Conservation (phyloP, 345 rosid genomes). For the Draba incana region DNA sequence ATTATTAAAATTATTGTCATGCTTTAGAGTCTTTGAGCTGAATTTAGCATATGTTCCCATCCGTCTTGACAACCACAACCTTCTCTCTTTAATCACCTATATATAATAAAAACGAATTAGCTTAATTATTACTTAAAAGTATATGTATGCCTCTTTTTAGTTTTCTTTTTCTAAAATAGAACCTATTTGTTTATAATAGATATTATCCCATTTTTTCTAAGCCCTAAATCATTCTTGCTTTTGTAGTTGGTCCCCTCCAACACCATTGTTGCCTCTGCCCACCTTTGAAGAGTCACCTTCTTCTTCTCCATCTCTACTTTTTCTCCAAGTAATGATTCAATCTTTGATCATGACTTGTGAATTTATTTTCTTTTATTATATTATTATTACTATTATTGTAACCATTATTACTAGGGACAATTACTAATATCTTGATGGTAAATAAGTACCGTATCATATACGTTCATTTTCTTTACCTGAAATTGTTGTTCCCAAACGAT, state of each 20-base stretch:
- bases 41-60: slow-evolving; percentile 51
- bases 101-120: slow-evolving; percentile 14
- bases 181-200: slow-evolving; percentile 3
- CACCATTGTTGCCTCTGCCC: slow-evolving; percentile 43
- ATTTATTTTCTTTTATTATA: background rate
- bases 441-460: slow-evolving; percentile 26
- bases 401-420: background rate
- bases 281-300: slow-evolving; percentile 45
- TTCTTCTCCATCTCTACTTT: slow-evolving; percentile 36
- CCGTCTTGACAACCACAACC: slow-evolving; percentile 44
- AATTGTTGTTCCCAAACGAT: slow-evolving; percentile 68
- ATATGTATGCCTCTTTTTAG: slow-evolving; percentile 10
- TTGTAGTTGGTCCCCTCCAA: slow-evolving; percentile 43
- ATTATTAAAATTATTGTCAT: slow-evolving; percentile 36
- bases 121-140: slow-evolving; percentile 9
- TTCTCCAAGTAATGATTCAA: slow-evolving; percentile 41
- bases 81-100: slow-evolving; percentile 37
- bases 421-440: slow-evolving; percentile 11
- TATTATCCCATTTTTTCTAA: slow-evolving; percentile 26
- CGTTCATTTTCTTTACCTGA: slow-evolving; percentile 40
- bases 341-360: slow-evolving; percentile 41
- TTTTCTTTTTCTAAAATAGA: background rate
- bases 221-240: slow-evolving; percentile 42
- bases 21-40: slow-evolving; percentile 43
- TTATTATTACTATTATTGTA: background rate